phyloP scores from a whole-genome alignment of 73 alveolate genomes.

The Uronychia binucleata region DNA sequence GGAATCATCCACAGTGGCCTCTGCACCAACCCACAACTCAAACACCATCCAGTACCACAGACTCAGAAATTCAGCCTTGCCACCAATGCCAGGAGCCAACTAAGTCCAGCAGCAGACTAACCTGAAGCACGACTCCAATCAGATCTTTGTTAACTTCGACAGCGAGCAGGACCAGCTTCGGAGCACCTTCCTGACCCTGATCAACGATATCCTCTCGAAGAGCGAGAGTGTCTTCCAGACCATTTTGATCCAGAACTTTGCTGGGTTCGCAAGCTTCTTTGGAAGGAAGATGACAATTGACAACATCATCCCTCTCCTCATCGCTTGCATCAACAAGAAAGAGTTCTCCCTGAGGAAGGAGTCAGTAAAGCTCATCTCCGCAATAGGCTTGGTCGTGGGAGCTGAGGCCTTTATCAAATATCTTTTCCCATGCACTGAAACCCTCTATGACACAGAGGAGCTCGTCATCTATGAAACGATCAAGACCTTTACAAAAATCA shows the following conservation, averaged over 20 bases:
- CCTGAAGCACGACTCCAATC: slow-evolving; percentile 19
- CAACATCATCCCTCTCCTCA: slow-evolving; percentile 30
- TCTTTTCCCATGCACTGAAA: slow-evolving; percentile 28
- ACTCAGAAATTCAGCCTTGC: no score
- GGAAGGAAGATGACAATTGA: slow-evolving; percentile 53
- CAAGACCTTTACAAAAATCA: slow-evolving; percentile 12
- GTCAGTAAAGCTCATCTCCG: slow-evolving; percentile 28
- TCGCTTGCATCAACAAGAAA: slow-evolving; percentile 42
- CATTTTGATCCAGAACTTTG: slow-evolving; percentile 20
- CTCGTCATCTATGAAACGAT: slow-evolving; percentile 40
- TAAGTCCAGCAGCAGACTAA: background rate
- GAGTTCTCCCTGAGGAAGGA: slow-evolving; percentile 38
- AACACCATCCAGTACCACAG: no score
- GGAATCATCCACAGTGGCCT: no score
- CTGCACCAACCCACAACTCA: no score
- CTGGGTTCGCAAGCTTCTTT: slow-evolving; percentile 31
- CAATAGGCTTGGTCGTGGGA: slow-evolving; percentile 44
- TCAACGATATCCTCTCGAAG: slow-evolving; percentile 33
- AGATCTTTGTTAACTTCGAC: slow-evolving; percentile 48
- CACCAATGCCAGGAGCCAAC: background rate
- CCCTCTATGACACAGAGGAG: slow-evolving; percentile 47
- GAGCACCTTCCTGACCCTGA: slow-evolving; percentile 21
- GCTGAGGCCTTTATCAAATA: slow-evolving; percentile 20
- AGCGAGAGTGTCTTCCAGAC: slow-evolving; percentile 32
- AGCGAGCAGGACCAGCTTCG: slow-evolving; percentile 39